A percentile compares a stretch with the other conserved stretches of the same genome.
These are phyloP conservation scores for Trichoderma simmonsii DNA, from an alignment of 2,329 filamentous ascomycete genomes.

Conservation along the genomic window DNA sequence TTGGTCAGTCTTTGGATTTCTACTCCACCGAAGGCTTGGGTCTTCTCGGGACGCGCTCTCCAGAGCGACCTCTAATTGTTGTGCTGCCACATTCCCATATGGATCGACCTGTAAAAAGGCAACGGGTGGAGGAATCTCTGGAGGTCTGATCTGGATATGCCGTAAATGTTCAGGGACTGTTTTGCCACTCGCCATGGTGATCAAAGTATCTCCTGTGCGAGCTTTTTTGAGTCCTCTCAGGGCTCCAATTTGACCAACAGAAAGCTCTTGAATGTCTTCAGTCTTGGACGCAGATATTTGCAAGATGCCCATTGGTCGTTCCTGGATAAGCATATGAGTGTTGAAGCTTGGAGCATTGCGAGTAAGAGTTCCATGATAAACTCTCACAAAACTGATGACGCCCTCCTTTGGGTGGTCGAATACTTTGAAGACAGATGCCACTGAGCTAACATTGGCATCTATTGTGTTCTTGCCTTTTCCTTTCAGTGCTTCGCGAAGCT, in stretches of 20 bases:
- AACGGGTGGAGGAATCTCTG: constrained; percentile 86
- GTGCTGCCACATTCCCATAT: constrained; percentile 72
- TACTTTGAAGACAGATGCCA: constrained; percentile 86
- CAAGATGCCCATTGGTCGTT: constrained; percentile 75
- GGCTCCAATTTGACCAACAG: constrained; percentile 88
- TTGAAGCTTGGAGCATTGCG: constrained; percentile 80
- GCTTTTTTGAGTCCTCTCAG: constrained; percentile 85
- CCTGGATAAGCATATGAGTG: constrained; percentile 74
- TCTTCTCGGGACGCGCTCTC: constrained; percentile 83
- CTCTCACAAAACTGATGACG: constrained; percentile 84
- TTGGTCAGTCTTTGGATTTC: constrained; percentile 87
- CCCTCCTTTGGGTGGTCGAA: constrained; percentile 83
- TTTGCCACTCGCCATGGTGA: constrained; percentile 63
- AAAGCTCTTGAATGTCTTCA: constrained; percentile 75
- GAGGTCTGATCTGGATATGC: constrained; percentile 78
- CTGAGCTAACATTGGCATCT: constrained; percentile 40
- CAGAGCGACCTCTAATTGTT: constrained; percentile 72
- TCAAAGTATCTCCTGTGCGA: constrained; percentile 89
- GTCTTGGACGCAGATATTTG: constrained; percentile 89
- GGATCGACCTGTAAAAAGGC: constrained; percentile 95
- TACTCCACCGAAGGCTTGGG: constrained; percentile 79
- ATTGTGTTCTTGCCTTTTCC: constrained; percentile 36
- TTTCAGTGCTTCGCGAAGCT: constrained; percentile 38
- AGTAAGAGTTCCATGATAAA: constrained; percentile 80
- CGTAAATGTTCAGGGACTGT: constrained; percentile 67